phyloP scores from a whole-genome alignment of 2,329 filamentous ascomycete genomes.

The Xylaria polymorpha region DNA sequence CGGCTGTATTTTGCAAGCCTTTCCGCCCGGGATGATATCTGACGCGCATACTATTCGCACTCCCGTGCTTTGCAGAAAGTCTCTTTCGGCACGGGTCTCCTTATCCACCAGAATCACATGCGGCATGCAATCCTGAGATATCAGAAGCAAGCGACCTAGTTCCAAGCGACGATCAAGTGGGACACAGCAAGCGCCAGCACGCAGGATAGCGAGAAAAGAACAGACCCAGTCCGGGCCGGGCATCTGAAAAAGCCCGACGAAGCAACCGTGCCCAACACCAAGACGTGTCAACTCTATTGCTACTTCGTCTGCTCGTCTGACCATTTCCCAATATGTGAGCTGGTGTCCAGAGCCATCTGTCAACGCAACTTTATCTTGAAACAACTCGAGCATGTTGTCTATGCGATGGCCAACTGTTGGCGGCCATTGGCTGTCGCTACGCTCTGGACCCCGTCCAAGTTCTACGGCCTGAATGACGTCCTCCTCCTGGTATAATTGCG shows the following conservation, averaged over 20 bases:
- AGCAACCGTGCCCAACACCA: too few species aligned
- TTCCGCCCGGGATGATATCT: not conserved
- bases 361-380: not conserved
- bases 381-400: conserved; percentile 1
- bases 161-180: not conserved
- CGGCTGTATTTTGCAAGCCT: not conserved
- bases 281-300: too few species aligned
- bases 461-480: not conserved
- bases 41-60: not conserved
- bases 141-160: not conserved
- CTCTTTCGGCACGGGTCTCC: not conserved
- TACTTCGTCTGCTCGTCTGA: too few species aligned
- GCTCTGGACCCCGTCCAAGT: not conserved
- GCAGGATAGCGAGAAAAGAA: conserved; percentile 1
- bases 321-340: conserved; percentile 7
- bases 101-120: not conserved
- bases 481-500: not conserved
- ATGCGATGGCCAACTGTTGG: not conserved
- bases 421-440: too few species aligned
- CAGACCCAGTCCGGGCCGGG: conserved; percentile 4
- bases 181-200: not conserved
- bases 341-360: not conserved
- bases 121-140: not conserved
- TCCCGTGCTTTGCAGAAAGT: not conserved
- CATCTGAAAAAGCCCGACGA: conserved; percentile 2